Conservation (phyloP, 2,329 filamentous ascomycete genomes). For the Venturia nashicola region DNA sequence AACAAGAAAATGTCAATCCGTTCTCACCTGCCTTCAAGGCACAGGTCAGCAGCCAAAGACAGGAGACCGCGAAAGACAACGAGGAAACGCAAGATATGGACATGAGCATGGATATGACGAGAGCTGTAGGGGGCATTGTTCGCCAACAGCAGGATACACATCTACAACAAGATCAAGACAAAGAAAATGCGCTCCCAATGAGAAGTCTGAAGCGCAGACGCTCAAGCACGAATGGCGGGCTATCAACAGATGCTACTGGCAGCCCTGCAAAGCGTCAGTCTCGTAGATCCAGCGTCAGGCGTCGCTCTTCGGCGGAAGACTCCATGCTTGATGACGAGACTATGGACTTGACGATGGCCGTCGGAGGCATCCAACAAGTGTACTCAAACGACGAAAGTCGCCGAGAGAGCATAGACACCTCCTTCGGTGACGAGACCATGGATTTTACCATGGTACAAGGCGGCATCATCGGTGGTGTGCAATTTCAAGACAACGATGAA, state of each 20-base stretch:
- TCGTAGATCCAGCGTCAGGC: conserved; percentile 10
- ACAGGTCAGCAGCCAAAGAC: conserved; percentile 14
- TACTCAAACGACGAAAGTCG: conserved; percentile 16
- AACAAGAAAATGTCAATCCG: conserved; percentile 39
- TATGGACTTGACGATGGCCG: conserved; percentile 27
- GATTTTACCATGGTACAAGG: conserved; percentile 27
- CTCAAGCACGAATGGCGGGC: conserved; percentile 2
- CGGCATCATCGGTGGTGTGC: conserved; percentile 18
- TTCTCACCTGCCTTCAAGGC: conserved; percentile 33
- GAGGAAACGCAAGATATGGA: conserved; percentile 51
- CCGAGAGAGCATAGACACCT: conserved; percentile 13
- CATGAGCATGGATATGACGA: conserved; percentile 91
- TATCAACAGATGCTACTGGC: conserved; percentile 2
- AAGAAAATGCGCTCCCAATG: background rate
- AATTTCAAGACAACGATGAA: conserved; percentile 9
- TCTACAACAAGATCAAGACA: background rate
- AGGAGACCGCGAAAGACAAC: conserved; percentile 22
- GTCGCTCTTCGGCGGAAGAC: conserved; percentile 8
- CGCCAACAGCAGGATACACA: conserved; percentile 16
- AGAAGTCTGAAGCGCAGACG: conserved; percentile 8
- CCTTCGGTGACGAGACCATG: conserved; percentile 23
- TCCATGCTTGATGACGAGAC: conserved; percentile 18
- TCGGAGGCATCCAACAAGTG: conserved; percentile 23
- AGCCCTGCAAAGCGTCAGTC: conserved; percentile 4
- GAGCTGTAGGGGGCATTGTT: conserved; percentile 68